Percentiles rank a stretch among this genome's conserved stretches.
Evolutionary conservation across 2,329 filamentous ascomycete species (phyloP).

Genomic region (Colletotrichum lindemuthianum): DNA sequence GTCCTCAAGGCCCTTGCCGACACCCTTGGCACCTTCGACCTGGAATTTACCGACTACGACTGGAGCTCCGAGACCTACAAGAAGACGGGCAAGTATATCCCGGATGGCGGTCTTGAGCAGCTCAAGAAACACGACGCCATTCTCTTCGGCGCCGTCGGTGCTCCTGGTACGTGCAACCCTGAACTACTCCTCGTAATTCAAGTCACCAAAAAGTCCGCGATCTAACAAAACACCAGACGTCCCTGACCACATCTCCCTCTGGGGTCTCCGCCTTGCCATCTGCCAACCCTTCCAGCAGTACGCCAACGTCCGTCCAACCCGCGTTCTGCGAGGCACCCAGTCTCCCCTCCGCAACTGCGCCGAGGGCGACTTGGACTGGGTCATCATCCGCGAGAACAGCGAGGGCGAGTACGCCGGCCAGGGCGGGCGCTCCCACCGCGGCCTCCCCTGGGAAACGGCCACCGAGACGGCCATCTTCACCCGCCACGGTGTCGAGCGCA

Average conservation of each 20-base stretch:
- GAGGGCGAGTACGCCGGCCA: slow-evolving; percentile 74
- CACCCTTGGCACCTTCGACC: slow-evolving; percentile 65
- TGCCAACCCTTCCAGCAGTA: slow-evolving; percentile 73
- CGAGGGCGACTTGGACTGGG: slow-evolving; percentile 69
- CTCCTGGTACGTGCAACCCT: slow-evolving; percentile 32
- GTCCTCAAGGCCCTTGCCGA: slow-evolving; percentile 66
- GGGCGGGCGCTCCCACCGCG: slow-evolving; percentile 67
- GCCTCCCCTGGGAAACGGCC: slow-evolving; percentile 66
- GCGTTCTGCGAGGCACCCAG: slow-evolving; percentile 65
- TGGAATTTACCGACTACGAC: slow-evolving; percentile 71
- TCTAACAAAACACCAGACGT: slow-evolving; percentile 54
- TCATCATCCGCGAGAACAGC: slow-evolving; percentile 73
- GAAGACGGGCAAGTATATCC: slow-evolving; percentile 72
- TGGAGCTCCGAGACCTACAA: slow-evolving; percentile 76
- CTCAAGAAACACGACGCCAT: slow-evolving; percentile 43
- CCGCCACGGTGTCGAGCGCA: slow-evolving; percentile 65
- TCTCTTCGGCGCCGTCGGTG: slow-evolving; percentile 45
- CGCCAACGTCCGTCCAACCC: slow-evolving; percentile 72
- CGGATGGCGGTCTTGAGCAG: slow-evolving; percentile 62
- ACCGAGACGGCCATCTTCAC: slow-evolving; percentile 74
- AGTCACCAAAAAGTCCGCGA: no score
- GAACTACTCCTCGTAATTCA: neutral
- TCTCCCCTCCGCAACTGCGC: slow-evolving; percentile 62
- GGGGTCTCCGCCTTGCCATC: slow-evolving; percentile 71
- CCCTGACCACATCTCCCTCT: slow-evolving; percentile 74